These are phyloP conservation scores for Cryptosporidium bovis DNA, from an alignment of 169 alveolate species.

Conservation along the genomic window DNA sequence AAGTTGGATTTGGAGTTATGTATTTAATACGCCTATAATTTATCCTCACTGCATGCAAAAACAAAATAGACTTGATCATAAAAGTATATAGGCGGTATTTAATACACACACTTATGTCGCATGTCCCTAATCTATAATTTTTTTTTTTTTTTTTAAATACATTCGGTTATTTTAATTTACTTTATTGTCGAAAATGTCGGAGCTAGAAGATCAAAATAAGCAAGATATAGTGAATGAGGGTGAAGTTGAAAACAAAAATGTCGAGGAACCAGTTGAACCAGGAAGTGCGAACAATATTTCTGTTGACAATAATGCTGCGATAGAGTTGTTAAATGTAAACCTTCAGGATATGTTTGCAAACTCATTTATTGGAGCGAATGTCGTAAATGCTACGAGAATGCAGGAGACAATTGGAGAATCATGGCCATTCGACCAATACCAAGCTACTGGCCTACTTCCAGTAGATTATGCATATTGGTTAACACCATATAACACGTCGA, in stretches of 20 bases:
- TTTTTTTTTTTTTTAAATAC: background rate
- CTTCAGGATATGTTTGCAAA: conserved; percentile 73
- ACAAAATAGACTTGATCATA: conserved; percentile 34
- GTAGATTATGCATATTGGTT: conserved; percentile 76
- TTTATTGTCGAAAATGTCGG: conserved; percentile 19
- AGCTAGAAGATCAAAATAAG: conserved; percentile 13
- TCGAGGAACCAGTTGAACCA: background rate
- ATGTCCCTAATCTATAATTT: conserved; percentile 41
- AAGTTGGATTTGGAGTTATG: too few relatives aligned
- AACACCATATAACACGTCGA: conserved; percentile 67
- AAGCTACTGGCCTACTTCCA: conserved; percentile 73
- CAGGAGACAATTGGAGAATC: conserved; percentile 74
- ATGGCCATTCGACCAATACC: conserved; percentile 76
- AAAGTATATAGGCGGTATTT: conserved; percentile 18
- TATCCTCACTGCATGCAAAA: too few relatives aligned
- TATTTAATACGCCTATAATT: too few relatives aligned
- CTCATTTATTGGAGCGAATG: conserved; percentile 70
- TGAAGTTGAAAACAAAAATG: background rate
- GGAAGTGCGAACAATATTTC: conserved; percentile 44
- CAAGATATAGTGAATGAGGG: background rate
- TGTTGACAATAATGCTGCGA: conserved; percentile 74
- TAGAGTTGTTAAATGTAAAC: conserved; percentile 67
- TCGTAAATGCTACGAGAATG: conserved; percentile 72
- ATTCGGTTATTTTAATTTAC: too few relatives aligned
- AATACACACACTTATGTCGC: conserved; percentile 70